Evolutionary conservation across 345 rosid genomes (phyloP).

Genomic region (Eucalyptus polyanthemos): DNA sequence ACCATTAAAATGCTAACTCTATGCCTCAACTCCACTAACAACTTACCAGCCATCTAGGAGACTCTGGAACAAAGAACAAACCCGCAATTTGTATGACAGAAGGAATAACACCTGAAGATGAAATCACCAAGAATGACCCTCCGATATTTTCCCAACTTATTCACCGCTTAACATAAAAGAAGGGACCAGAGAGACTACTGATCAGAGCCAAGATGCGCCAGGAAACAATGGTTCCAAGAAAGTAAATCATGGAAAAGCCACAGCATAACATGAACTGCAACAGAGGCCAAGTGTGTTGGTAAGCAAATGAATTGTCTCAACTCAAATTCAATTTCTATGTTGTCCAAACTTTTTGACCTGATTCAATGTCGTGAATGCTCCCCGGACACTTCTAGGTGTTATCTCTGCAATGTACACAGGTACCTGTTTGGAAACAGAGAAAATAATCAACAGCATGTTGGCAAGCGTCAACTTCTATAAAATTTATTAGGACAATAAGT

Average conservation of each 20-base stretch:
- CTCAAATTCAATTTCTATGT: neutral
- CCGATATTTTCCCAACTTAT: neutral
- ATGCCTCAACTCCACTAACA: neutral
- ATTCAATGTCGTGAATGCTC: slow-evolving; percentile 1
- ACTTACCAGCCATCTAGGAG: slow-evolving; percentile 43
- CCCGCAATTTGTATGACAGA: slow-evolving; percentile 12
- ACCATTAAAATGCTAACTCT: neutral
- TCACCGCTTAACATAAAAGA: neutral
- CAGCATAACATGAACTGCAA: slow-evolving; percentile 5
- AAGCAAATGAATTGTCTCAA: neutral
- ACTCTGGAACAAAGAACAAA: slow-evolving; percentile 28
- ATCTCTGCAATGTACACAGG: slow-evolving; percentile 9
- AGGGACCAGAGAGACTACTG: neutral
- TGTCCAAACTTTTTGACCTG: neutral
- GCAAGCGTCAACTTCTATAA: neutral
- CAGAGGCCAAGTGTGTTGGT: neutral
- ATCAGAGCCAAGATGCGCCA: slow-evolving; percentile 21
- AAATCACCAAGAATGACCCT: neutral
- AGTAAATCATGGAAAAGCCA: slow-evolving; percentile 4
- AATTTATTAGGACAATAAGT: neutral
- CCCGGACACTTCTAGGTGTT: slow-evolving; percentile 4
- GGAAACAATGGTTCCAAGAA: slow-evolving; percentile 6
- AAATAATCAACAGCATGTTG: neutral
- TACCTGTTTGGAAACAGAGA: neutral
- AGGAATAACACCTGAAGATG: slow-evolving; percentile 15